These are phyloP conservation scores for Inga oerstediana DNA, from an alignment of 306 rosid genomes.

Conservation along the genomic window DNA sequence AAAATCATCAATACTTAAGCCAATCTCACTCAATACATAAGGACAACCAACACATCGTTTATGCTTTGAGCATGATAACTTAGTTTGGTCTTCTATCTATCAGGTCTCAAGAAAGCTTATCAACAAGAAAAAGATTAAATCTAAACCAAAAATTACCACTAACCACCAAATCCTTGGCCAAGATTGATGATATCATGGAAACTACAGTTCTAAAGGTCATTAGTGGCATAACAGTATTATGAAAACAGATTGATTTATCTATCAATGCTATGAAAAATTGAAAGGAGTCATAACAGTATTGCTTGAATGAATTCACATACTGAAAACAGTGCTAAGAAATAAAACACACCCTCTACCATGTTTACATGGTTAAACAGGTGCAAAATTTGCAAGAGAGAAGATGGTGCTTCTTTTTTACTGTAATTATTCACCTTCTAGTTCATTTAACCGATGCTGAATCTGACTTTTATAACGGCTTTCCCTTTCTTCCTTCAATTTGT, in stretches of 20 bases:
- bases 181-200: constrained; percentile 20
- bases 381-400: constrained; percentile 6
- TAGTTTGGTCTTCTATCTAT: constrained; percentile 1
- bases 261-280: constrained; percentile 9
- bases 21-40: constrained; percentile 17
- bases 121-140: background rate
- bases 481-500: constrained; percentile 49
- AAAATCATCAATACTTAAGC: constrained; percentile 5
- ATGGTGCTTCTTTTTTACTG: constrained; percentile 13
- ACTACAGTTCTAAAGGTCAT: constrained; percentile 26
- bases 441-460: constrained; percentile 69
- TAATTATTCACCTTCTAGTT: constrained; percentile 73
- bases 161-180: constrained; percentile 20
- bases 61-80: constrained; percentile 26
- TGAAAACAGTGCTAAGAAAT: constrained; percentile 8
- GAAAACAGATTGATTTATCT: constrained; percentile 21
- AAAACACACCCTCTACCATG: constrained; percentile 6
- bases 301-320: background rate
- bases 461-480: constrained; percentile 62
- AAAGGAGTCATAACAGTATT: background rate
- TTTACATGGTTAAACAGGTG: constrained; percentile 24
- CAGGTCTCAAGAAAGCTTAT: constrained; percentile 5
- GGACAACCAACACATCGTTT: constrained; percentile 21
- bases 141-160: constrained; percentile 15
- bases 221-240: constrained; percentile 16